Percentiles rank a stretch among this genome's conserved stretches.
These are phyloP conservation scores for Datisca glomerata DNA, from an alignment of 306 rosid genomes.

Conservation along the genomic window DNA sequence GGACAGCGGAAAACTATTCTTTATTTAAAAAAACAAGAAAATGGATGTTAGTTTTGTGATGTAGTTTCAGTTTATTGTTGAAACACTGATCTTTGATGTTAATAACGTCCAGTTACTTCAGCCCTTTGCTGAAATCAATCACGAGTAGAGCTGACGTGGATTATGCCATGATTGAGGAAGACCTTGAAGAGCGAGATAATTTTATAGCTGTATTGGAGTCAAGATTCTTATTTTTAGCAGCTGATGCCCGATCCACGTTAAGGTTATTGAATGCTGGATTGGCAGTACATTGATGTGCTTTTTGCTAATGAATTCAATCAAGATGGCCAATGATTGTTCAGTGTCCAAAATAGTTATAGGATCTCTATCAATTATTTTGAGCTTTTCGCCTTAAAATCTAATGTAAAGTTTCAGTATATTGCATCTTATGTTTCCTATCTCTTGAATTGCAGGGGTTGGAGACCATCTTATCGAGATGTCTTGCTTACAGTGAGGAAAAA, in stretches of 20 bases:
- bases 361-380: too few relatives aligned
- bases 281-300: too few relatives aligned
- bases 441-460: conserved; percentile 85
- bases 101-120: conserved; percentile 59
- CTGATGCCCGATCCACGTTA: conserved; percentile 81
- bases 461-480: conserved; percentile 86
- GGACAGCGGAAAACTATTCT: too few relatives aligned
- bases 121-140: conserved; percentile 83
- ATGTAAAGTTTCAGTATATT: too few relatives aligned
- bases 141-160: conserved; percentile 36
- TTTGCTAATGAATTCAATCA: too few relatives aligned
- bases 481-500: conserved; percentile 66
- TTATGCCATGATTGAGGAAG: conserved; percentile 54
- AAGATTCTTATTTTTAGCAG: conserved; percentile 80
- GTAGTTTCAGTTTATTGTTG: conserved; percentile 3
- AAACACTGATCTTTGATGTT: conserved; percentile 8
- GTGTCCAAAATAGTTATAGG: too few relatives aligned
- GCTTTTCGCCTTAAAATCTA: too few relatives aligned
- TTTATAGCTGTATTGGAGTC: conserved; percentile 64
- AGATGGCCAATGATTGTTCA: too few relatives aligned
- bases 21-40: too few relatives aligned
- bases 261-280: conserved; percentile 27
- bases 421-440: too few relatives aligned
- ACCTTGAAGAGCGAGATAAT: conserved; percentile 59
- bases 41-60: too few relatives aligned